Base-by-base conservation (phyloP, 2,329 filamentous ascomycete genomes). In the Fusarium fujikuroi region DNA sequence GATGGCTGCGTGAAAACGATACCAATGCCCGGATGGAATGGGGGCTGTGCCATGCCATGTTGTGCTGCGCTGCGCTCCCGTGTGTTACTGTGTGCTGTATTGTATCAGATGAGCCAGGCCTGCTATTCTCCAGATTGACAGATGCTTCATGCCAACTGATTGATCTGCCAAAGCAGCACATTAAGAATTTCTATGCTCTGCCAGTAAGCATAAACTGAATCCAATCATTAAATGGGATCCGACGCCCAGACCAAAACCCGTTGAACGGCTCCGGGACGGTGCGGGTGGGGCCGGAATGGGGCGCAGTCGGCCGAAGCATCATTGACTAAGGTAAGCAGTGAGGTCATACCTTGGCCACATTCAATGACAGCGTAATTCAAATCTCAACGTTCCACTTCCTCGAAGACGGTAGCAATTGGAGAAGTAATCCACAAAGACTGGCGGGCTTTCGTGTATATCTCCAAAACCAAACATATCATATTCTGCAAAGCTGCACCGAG, bases 311-410 rank as follows among this genome's bases (percentile, higher is more conserved):
- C 56, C 53, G 60, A 63, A 43, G 56, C 50, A 43, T 47, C 28
- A 36, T 32, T 23, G 21, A 34, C 36, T 21, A 37, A 46, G n/a
- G 47, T 32, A 49, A 52, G 60, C 16, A 56, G 66, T 76, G 74
- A 76, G 72, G 74, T 76, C 74, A 76, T 72, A 66, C 32, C 25
- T 50, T 58, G 49, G 49, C 53, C 60, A 59, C 52, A 30, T 42
- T 39, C 52, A 52, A 72, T 64, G 54, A 64, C 63, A 57, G 58
- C 69, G 63, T 72, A 59, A 75, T 66, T 54, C 50, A 54, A 5
- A 9, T 39, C 50, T 19, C 23, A n/a, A 16, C 2, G 23, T 28
- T 39, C 39, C 14, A 23, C 28, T 40, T 46, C 23, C 46, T 37
- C 25, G 16, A 32, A 57, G 37, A 63, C 43, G 44, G 36, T n/a